Conservation (phyloP, 2,329 filamentous ascomycete species). For the Lecanoromycetidae sp. region DNA sequence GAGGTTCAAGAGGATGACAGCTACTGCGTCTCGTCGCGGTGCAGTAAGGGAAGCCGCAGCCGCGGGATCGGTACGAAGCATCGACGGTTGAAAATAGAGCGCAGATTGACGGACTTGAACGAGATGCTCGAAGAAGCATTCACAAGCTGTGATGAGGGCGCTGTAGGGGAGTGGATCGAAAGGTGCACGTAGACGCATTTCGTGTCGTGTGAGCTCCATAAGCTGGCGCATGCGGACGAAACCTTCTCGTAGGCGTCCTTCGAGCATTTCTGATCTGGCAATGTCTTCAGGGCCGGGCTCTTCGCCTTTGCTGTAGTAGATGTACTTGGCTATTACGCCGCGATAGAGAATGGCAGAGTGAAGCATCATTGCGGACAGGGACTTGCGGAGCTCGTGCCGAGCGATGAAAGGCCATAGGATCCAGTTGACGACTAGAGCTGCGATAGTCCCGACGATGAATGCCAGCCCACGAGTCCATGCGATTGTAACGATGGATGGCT, state of each 20-base stretch:
- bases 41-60: slow-evolving; percentile 39
- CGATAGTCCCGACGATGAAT: slow-evolving; percentile 42
- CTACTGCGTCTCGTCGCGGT: slow-evolving; percentile 45
- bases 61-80: slow-evolving; percentile 39
- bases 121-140: slow-evolving; percentile 48
- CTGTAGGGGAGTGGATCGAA: slow-evolving; percentile 47
- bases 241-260: slow-evolving; percentile 48
- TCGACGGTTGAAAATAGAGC: slow-evolving; percentile 45
- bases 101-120: slow-evolving; percentile 47
- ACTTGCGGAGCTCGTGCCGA: slow-evolving; percentile 45
- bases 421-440: slow-evolving; percentile 47
- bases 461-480: slow-evolving; percentile 39
- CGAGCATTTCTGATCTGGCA: slow-evolving; percentile 43
- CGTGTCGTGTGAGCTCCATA: slow-evolving; percentile 45
- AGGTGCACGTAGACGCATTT: slow-evolving; percentile 45
- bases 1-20: slow-evolving; percentile 45
- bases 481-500: slow-evolving; percentile 29
- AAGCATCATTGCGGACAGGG: slow-evolving; percentile 45
- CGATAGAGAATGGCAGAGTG: slow-evolving; percentile 48
- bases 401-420: slow-evolving; percentile 50
- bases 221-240: slow-evolving; percentile 48
- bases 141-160: slow-evolving; percentile 43
- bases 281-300: slow-evolving; percentile 42
- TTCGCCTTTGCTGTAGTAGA: slow-evolving; percentile 46
- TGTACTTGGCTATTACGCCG: slow-evolving; percentile 41